Conservation (phyloP, 331 rosid genomes). For the Saraca asoca region DNA sequence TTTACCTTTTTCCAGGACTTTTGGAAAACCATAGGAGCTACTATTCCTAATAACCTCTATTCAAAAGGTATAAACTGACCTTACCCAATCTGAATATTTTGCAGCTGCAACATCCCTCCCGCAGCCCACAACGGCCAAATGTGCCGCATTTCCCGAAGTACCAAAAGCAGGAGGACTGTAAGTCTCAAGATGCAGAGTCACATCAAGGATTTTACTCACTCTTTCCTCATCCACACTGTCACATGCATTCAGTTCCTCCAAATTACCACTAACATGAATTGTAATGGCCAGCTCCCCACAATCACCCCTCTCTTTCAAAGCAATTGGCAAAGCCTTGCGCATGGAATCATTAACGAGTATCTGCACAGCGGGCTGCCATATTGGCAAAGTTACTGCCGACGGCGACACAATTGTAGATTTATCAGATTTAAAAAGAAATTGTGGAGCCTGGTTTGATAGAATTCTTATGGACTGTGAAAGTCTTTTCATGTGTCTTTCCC, state of each 20-base stretch:
- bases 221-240: constrained; percentile 41
- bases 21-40: constrained; percentile 1
- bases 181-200: constrained; percentile 52
- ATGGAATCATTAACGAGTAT: constrained; percentile 59
- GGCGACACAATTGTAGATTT: constrained; percentile 30
- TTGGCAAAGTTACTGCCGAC: constrained; percentile 29
- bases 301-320: constrained; percentile 49
- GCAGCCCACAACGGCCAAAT: constrained; percentile 69
- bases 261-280: constrained; percentile 61
- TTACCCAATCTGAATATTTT: constrained; percentile 90
- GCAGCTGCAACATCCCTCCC: constrained; percentile 80
- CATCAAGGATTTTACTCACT: constrained; percentile 42
- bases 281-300: constrained; percentile 68
- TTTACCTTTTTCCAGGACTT: constrained; percentile 5
- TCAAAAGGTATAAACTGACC: constrained; percentile 50
- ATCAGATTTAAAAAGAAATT: constrained; percentile 49
- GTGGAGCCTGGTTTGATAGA: constrained; percentile 53
- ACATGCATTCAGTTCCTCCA: constrained; percentile 47
- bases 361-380: constrained; percentile 48
- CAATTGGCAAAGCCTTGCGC: constrained; percentile 53
- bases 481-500: constrained; percentile 80
- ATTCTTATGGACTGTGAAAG: constrained; percentile 62
- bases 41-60: neutral
- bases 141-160: constrained; percentile 52
- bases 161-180: constrained; percentile 64